Evolutionary conservation across 345 rosid genomes (phyloP).

Genomic region (Stellera chamaejasme): DNA sequence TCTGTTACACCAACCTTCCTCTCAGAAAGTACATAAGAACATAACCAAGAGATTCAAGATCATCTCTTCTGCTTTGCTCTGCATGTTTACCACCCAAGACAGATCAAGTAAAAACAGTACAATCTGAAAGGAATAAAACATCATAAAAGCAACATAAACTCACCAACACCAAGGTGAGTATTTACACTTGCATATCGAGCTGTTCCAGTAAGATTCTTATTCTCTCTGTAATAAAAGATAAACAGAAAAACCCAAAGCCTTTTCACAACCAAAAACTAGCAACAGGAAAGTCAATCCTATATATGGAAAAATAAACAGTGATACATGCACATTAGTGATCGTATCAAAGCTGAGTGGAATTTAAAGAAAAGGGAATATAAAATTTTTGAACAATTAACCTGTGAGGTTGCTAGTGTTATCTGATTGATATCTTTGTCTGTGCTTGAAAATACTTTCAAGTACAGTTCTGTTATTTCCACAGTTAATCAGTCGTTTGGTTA

Average conservation of each 20-base stretch:
- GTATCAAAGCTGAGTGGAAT: too few relatives aligned
- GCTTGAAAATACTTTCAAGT: too few relatives aligned
- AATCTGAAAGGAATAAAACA: not conserved
- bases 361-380: too few relatives aligned
- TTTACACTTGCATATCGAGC: constrained; percentile 97
- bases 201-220: constrained; percentile 96
- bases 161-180: constrained; percentile 96
- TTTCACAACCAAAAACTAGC: not conserved
- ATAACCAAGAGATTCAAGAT: constrained; percentile 97
- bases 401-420: too few relatives aligned
- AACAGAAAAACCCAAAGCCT: not conserved
- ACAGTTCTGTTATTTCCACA: too few relatives aligned
- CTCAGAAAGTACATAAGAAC: constrained; percentile 94
- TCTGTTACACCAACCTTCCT: constrained; percentile 60
- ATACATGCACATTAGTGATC: too few relatives aligned
- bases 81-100: constrained; percentile 16
- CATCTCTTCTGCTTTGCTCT: constrained; percentile 99
- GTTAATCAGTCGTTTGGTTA: too few relatives aligned
- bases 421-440: too few relatives aligned
- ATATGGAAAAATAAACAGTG: too few relatives aligned
- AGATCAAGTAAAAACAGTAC: constrained; percentile 3
- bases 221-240: constrained; percentile 54
- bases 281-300: not conserved
- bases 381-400: too few relatives aligned
- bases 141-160: constrained; percentile 14